Evolutionary conservation across 805 yeast species (phyloP).

Genomic region (Monosporozyma siamensis): DNA sequence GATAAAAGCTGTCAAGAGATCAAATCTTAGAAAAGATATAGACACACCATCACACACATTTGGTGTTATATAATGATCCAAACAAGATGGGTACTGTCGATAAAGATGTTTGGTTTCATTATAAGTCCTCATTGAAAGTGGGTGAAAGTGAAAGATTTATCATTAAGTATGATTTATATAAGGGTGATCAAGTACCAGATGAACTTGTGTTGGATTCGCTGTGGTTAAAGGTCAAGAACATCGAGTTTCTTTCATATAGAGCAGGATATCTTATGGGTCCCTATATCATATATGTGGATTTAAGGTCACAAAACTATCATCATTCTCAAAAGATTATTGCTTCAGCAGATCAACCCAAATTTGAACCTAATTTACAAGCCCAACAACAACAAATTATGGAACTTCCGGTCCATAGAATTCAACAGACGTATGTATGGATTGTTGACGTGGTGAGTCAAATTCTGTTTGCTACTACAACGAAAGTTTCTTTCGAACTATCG

Average conservation of each 20-base stretch:
- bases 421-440: slow-evolving; percentile 52
- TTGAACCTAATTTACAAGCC: slow-evolving; percentile 62
- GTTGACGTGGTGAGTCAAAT: slow-evolving; percentile 67
- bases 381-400: slow-evolving; percentile 56
- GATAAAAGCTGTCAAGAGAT: too few species aligned
- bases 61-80: too few species aligned
- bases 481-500: slow-evolving; percentile 51
- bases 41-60: too few species aligned
- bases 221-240: slow-evolving; percentile 52
- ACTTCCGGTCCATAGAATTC: slow-evolving; percentile 54
- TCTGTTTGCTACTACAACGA: slow-evolving; percentile 53
- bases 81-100: not conserved
- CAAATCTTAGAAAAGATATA: too few species aligned
- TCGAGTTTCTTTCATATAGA: slow-evolving; percentile 40
- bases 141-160: slow-evolving; percentile 55
- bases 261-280: slow-evolving; percentile 77
- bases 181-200: slow-evolving; percentile 22
- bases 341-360: slow-evolving; percentile 70
- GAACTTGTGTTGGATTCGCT: slow-evolving; percentile 28
- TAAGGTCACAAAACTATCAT: slow-evolving; percentile 46
- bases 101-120: slow-evolving; percentile 8
- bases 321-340: slow-evolving; percentile 44
- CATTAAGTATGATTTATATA: slow-evolving; percentile 39
- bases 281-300: slow-evolving; percentile 62
- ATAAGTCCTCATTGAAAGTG: slow-evolving; percentile 33